Base-by-base conservation (phyloP, 805 yeast species). In the Maudiozyma turicensis region DNA sequence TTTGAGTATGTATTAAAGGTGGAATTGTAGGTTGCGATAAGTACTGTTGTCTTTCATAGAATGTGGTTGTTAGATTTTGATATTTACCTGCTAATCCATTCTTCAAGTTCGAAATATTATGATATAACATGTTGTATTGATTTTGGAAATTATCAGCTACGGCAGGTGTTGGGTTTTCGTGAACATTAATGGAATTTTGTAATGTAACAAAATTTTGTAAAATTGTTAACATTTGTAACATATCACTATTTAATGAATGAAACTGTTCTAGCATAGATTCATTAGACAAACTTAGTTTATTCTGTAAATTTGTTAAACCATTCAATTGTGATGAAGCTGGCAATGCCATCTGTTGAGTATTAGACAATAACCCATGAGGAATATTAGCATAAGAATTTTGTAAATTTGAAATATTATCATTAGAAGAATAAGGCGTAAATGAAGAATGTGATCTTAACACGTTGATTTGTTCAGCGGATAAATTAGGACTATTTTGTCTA, bases 401-500 rank as follows among this genome's bases (percentile, higher is more conserved):
- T 8, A 45, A 20, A 28, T 45, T 37, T 10, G 31, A 40, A 9
- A 46, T 35, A 34, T 40, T 46, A 41, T 46, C 48, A 33, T 14
- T 41, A 34, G 48, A 46, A 31, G 48, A 40, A 15, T 31, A 40
- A 2, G 48, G 48, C 1, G 48, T 33, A n/a, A 28, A 46, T 5
- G 15, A 14, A 30, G 48, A 46, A 6, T 46, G 48, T 15, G 48
- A 45, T 39, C 47, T 45, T 13, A 28, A 13, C 10, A 15, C 14
- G 29, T 10, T 32, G 4, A 39, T 8, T n/a, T 38, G 40, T 20
- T 45, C 35, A 13, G 30, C 15, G 8, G 37, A 42, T 7, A 20
- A 14, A 20, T 26, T 11, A 11, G 32, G 13, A 20, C n/a, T 28
- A 4, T 11, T 28, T 37, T 58, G 64, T 3, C 60, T 54, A 30